A percentile compares a stretch with the other conserved stretches of the same genome.
Conservation (phyloP, 305 asterid genomes). For the Fraxinus xanthoxyloides region DNA sequence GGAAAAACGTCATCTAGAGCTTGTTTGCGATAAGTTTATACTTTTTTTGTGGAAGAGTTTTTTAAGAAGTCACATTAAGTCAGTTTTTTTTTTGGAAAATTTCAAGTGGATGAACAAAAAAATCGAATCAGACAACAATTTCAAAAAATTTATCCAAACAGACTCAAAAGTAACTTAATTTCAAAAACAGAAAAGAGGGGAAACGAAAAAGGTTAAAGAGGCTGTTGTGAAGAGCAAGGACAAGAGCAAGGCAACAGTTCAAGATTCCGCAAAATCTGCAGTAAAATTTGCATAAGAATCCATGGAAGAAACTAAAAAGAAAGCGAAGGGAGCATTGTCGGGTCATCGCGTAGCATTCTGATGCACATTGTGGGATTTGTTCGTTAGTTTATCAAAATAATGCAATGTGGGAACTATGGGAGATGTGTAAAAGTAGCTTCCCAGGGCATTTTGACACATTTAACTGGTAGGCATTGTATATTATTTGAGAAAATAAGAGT, state of each 20-base stretch:
- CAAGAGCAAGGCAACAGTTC: slow-evolving; percentile 12
- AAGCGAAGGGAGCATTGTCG: slow-evolving; percentile 19
- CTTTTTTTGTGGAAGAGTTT: no score
- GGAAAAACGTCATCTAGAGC: not conserved
- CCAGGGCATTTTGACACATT: not conserved
- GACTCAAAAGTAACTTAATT: no score
- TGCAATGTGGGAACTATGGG: not conserved
- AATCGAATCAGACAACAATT: no score
- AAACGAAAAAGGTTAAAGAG: slow-evolving; percentile 22
- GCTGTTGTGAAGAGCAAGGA: slow-evolving; percentile 25
- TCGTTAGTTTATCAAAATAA: not conserved
- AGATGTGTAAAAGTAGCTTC: not conserved
- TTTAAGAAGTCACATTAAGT: no score
- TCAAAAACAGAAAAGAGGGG: not conserved
- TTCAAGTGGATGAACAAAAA: no score
- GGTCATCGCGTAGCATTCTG: not conserved
- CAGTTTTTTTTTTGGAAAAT: no score
- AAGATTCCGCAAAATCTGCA: slow-evolving; percentile 27
- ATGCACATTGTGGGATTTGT: not conserved
- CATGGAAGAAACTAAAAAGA: not conserved
- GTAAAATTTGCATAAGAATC: slow-evolving; percentile 22
- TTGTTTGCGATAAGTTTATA: not conserved
- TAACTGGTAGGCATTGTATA: not conserved
- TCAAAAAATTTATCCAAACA: no score
- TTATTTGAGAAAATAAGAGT: no score